A percentile compares a stretch with the other conserved stretches of the same genome.
These are phyloP conservation scores for Purpureocillium lavendulum DNA, from an alignment of 2,329 filamentous ascomycete species.

Conservation along the genomic window DNA sequence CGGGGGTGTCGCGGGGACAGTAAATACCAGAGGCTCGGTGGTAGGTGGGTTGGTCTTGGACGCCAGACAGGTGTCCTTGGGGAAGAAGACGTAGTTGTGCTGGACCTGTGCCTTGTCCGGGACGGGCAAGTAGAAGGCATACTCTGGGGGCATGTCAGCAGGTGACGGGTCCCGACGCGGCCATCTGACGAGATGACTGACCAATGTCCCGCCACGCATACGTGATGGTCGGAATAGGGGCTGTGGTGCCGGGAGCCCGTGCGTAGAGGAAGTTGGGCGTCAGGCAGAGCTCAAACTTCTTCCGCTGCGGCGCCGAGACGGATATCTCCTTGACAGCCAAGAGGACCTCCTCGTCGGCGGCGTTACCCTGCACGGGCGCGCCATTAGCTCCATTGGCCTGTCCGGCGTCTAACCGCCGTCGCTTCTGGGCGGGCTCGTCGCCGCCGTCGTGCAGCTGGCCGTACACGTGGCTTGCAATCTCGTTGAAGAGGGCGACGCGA, in stretches of 20 bases:
- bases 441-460: constrained; percentile 30
- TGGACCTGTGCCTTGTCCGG: constrained; percentile 59
- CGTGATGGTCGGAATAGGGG: constrained; percentile 43
- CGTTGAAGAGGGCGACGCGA: constrained; percentile 45
- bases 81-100: constrained; percentile 58
- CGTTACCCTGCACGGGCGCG: constrained; percentile 15
- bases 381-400: constrained; percentile 16
- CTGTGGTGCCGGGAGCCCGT: constrained; percentile 39
- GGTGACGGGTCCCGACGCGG: fast-evolving
- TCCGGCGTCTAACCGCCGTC: constrained; percentile 40
- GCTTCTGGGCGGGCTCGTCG: constrained; percentile 43
- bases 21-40: constrained; percentile 55
- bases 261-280: constrained; percentile 53
- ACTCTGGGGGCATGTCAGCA: constrained; percentile 32
- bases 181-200: constrained; percentile 21
- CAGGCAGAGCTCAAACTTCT: constrained; percentile 59
- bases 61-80: constrained; percentile 43
- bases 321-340: constrained; percentile 59
- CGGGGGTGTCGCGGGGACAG: constrained; percentile 49
- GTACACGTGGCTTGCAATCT: constrained; percentile 42
- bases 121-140: constrained; percentile 55
- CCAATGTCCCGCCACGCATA: constrained; percentile 57
- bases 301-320: constrained; percentile 57
- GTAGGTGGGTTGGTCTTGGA: constrained; percentile 33
- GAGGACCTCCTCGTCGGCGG: constrained; percentile 42